Base-by-base conservation (phyloP, 1,284 basidiomycete genomes). In the Boletus semigastroideus region DNA sequence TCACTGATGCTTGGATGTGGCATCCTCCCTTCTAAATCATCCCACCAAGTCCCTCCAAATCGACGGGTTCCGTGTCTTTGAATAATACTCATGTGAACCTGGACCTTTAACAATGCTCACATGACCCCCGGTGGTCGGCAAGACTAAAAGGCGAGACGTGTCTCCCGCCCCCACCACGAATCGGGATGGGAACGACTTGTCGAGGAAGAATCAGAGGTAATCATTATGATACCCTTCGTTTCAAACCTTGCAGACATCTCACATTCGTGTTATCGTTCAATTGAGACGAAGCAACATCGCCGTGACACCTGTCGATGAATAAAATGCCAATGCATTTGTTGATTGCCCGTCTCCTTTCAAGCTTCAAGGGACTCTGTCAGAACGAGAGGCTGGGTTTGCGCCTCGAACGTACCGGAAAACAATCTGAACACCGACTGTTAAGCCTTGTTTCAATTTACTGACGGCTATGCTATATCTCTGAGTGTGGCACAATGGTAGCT, bases 401-500 rank as follows among this genome's bases (percentile, higher is more conserved):
- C 7, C 5, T 34, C 14, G 14, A 34, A 16, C 16, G 33, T 34
- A 34, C 33, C 16, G 33, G 33, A 16, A 16, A 34, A n/a, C 33
- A 34, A 14, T 33, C 13, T 33, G 31, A 33, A 33, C 31, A 33
- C 31, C 31, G 5, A 31, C 3, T 14, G 13, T 31, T 12, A 31
- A 5, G 31, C 14, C 5, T 34, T 38, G 51, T 58, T 48, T 34
- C 49, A 12, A 16, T 14, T 42, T 28, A n/a, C 30, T 30, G 49
- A 33, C 25, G 8, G 4, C 17, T 8, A 14, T 37, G 12, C 8
- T 5, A 17, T 28, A 41, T n/a, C 14, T 22, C 11, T 12, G 30
- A 56, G 42, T 39, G 14, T 31, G 38, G n/a, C 20, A 14, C 22
- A 14, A 17, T 42, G 45, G 45, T 45, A 41, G 42, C 8, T 30